phyloP scores from a whole-genome alignment of 192 early-diverging fungal species.

The Mortierella claussenii region DNA sequence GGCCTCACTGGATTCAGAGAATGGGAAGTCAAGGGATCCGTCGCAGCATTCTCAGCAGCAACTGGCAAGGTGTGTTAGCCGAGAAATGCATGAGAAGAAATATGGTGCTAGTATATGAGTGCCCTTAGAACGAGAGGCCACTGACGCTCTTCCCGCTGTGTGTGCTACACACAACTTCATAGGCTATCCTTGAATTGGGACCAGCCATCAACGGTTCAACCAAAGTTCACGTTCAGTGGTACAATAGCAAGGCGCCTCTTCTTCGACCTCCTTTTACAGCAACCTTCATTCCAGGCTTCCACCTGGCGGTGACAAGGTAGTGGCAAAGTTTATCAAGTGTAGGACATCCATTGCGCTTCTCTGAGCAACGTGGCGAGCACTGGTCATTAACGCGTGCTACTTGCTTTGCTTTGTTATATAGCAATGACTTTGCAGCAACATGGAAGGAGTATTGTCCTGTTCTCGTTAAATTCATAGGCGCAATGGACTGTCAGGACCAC shows the following conservation, averaged over 20 bases:
- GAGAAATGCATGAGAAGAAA: too few relatives aligned
- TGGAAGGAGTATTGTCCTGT: conserved; percentile 34
- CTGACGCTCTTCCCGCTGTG: too few relatives aligned
- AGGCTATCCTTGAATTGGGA: too few relatives aligned
- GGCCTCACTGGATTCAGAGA: conserved; percentile 33
- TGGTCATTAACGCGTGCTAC: too few relatives aligned
- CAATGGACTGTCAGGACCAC: conserved; percentile 20
- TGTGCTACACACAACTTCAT: too few relatives aligned
- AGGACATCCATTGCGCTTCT: too few relatives aligned
- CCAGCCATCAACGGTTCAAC: background rate
- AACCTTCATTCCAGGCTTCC: conserved; percentile 38
- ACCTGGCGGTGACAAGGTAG: conserved; percentile 38
- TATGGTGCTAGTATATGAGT: too few relatives aligned
- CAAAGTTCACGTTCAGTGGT: conserved; percentile 44
- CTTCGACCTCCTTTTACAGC: conserved; percentile 48
- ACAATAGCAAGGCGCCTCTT: conserved; percentile 26
- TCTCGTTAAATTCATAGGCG: conserved; percentile 18
- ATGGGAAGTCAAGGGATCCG: conserved; percentile 47
- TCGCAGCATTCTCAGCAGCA: conserved; percentile 5
- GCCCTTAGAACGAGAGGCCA: too few relatives aligned
- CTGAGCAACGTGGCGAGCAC: too few relatives aligned
- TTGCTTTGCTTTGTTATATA: too few relatives aligned
- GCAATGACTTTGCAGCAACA: conserved; percentile 14
- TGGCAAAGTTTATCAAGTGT: background rate
- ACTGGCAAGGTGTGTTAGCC: conserved; percentile 23